Conservation (phyloP, 108 stramenopile genomes). For the Conticribra guillardii region DNA sequence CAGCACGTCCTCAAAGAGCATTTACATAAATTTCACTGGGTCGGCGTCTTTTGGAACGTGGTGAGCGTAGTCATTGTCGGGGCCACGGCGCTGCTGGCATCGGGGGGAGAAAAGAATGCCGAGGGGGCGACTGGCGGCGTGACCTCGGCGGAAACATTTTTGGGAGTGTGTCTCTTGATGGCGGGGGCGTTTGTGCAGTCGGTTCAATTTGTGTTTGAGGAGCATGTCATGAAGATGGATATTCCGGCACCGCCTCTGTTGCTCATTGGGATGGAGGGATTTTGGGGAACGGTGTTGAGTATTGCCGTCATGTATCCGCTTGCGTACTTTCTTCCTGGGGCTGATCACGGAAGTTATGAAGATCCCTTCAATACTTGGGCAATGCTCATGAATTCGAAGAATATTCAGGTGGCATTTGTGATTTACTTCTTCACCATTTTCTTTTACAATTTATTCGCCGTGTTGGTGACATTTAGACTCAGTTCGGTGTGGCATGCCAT, state of each 20-base stretch:
- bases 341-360: constrained; percentile 90
- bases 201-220: constrained; percentile 91
- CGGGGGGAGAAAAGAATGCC: constrained; percentile 24
- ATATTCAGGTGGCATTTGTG: constrained; percentile 64
- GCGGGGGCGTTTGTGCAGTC: constrained; percentile 91
- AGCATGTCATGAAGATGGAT: constrained; percentile 91
- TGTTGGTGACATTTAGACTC: constrained; percentile 92
- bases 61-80: constrained; percentile 84
- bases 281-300: constrained; percentile 90
- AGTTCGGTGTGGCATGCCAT: constrained; percentile 97
- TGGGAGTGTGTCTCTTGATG: constrained; percentile 82
- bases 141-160: constrained; percentile 52
- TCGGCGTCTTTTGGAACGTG: constrained; percentile 88
- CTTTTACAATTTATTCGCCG: constrained; percentile 93
- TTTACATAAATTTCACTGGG: constrained; percentile 82
- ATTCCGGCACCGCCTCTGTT: constrained; percentile 84
- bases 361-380: constrained; percentile 82
- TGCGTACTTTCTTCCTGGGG: constrained; percentile 80
- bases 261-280: constrained; percentile 91
- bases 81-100: constrained; percentile 68
- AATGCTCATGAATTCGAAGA: constrained; percentile 69
- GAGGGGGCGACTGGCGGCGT: constrained; percentile 21
- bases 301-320: constrained; percentile 82
- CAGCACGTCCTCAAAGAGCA: constrained; percentile 77
- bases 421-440: constrained; percentile 93